Conservation (phyloP, 768 basidiomycete species). For the Leccinum truebloodii region DNA sequence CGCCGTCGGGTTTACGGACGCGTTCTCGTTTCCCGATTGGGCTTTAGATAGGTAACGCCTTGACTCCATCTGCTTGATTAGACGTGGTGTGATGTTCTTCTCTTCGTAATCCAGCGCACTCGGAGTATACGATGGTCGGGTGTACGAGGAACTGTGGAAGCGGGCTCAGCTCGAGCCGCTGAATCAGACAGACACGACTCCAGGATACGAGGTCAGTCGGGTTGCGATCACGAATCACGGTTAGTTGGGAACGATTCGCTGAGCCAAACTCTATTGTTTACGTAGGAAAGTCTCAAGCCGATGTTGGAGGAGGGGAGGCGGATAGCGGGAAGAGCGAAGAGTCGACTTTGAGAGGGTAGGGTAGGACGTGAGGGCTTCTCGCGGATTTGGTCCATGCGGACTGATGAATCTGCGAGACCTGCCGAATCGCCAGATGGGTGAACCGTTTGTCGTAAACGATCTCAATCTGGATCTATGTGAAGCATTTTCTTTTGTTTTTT, state of each 20-base stretch:
- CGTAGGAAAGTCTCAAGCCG: conserved; percentile 26
- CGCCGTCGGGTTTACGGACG: conserved; percentile 66
- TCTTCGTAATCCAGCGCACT: conserved; percentile 45
- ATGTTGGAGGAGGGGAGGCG: conserved; percentile 27
- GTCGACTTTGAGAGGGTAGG: conserved; percentile 19
- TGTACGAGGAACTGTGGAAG: conserved; percentile 68
- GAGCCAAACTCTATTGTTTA: neutral
- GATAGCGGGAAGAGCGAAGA: conserved; percentile 17
- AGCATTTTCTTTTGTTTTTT: neutral
- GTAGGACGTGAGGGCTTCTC: neutral
- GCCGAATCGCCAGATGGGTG: neutral
- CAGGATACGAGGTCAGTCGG: conserved; percentile 53
- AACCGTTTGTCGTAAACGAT: neutral
- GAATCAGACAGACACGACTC: conserved; percentile 50
- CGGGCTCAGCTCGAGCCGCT: conserved; percentile 59
- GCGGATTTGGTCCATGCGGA: neutral
- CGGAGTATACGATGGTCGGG: conserved; percentile 62
- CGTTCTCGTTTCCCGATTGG: conserved; percentile 77
- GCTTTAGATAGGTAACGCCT: conserved; percentile 58
- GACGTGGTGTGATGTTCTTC: neutral
- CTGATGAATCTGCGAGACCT: neutral
- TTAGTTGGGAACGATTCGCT: neutral
- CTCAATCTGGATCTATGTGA: neutral
- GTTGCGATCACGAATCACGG: neutral
- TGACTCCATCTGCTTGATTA: neutral